Evolutionary conservation across 495 filamentous ascomycete species (phyloP).

Genomic region (Penicillium mononematosum): DNA sequence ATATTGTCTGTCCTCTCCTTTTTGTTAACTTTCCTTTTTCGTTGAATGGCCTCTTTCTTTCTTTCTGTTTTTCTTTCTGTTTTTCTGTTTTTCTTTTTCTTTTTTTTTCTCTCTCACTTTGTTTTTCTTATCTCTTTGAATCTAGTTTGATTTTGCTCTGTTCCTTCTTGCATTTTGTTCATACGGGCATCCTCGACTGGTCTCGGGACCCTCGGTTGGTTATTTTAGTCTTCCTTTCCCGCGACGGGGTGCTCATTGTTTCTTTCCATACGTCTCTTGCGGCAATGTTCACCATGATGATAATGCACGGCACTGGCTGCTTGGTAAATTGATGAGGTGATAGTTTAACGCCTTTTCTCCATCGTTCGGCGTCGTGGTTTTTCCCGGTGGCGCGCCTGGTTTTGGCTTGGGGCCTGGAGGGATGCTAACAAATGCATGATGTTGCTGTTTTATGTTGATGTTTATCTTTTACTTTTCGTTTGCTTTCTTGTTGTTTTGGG

Average conservation of each 20-base stretch:
- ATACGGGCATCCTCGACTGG: conserved; percentile 26
- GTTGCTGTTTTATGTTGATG: not conserved
- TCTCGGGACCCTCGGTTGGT: conserved; percentile 24
- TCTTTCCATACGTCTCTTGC: conserved; percentile 9
- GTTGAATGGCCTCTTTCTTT: not conserved
- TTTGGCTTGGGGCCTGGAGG: conserved; percentile 2
- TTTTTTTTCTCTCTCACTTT: conserved; percentile 2
- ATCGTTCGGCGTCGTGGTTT: conserved; percentile 31
- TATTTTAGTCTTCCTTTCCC: conserved; percentile 15
- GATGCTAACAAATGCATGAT: conserved; percentile 12
- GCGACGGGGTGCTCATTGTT: conserved; percentile 21
- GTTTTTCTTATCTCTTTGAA: conserved; percentile 6
- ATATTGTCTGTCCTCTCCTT: conserved; percentile 6
- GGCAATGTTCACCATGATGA: conserved; percentile 15
- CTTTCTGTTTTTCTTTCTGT: not conserved
- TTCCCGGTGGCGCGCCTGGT: conserved; percentile 17
- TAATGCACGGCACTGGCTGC: conserved; percentile 24
- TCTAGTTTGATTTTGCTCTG: conserved; percentile 4
- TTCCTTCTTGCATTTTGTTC: conserved; percentile 20
- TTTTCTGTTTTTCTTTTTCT: too few species aligned
- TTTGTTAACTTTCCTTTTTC: not conserved
- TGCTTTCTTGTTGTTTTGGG: not conserved
- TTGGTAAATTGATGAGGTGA: conserved; percentile 21
- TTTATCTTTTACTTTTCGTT: not conserved
- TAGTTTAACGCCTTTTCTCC: conserved; percentile 18